Evolutionary conservation across 2,329 filamentous ascomycete genomes (phyloP).

Genomic region (Colletotrichum noveboracense): DNA sequence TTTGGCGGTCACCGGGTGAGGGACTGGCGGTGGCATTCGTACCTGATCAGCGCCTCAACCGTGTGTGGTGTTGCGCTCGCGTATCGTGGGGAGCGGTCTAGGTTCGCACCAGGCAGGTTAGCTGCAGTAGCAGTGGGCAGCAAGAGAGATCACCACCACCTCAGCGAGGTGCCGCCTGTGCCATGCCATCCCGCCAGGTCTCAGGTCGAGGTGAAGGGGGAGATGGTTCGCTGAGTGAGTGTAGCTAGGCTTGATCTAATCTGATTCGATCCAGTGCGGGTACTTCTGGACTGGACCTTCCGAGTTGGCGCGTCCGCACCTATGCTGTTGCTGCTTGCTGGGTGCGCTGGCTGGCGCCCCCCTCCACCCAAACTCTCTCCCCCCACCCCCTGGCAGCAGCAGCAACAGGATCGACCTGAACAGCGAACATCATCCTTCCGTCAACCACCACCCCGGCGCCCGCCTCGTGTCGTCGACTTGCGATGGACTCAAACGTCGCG

Average conservation of each 20-base stretch:
- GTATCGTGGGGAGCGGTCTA: background rate
- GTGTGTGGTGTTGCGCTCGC: background rate
- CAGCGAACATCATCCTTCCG: conserved; percentile 7
- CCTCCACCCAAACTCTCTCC: background rate
- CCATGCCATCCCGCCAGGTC: background rate
- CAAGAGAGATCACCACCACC: background rate
- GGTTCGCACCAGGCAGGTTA: background rate
- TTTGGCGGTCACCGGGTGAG: background rate
- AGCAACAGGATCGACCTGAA: background rate
- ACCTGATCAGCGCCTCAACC: background rate
- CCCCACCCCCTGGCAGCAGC: background rate
- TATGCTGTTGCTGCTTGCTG: background rate
- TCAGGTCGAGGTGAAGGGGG: background rate
- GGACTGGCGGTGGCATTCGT: background rate
- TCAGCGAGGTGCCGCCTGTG: background rate
- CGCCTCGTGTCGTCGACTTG: background rate
- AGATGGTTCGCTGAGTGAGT: background rate
- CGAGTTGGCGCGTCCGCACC: background rate
- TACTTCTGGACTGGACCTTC: background rate
- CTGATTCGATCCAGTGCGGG: background rate
- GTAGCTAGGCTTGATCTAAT: background rate
- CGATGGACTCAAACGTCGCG: background rate
- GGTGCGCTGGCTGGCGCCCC: background rate
- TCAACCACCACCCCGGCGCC: background rate
- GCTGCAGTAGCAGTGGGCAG: background rate